phyloP scores from a whole-genome alignment of 139 green algal genomes.

The Chlorella sp. region DNA sequence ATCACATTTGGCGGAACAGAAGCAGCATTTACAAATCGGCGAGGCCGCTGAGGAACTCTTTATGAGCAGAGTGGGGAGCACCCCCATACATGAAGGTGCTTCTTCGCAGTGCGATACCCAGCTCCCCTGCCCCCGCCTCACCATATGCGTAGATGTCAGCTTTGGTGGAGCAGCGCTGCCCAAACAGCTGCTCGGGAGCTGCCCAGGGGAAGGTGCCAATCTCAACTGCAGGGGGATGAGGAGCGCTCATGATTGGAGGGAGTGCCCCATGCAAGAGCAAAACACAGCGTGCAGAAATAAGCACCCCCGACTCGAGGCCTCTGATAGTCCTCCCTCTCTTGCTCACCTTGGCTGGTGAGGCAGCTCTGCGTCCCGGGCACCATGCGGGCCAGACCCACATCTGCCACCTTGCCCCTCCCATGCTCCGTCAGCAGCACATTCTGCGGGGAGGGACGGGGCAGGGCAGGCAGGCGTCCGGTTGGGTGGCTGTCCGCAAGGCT shows the following conservation, averaged over 20 bases:
- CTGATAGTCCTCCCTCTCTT: no score
- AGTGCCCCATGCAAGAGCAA: no score
- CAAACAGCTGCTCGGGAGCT: conserved; percentile 11
- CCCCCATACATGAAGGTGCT: no score
- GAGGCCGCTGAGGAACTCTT: no score
- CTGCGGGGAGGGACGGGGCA: not conserved
- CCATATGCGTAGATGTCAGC: conserved; percentile 13
- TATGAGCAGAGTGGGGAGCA: no score
- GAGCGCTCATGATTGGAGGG: no score
- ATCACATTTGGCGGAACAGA: not conserved
- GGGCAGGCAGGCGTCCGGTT: no score
- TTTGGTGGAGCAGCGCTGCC: conserved; percentile 4
- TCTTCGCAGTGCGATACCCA: no score
- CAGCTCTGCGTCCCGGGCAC: not conserved
- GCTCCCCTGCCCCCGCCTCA: not conserved
- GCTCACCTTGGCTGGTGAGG: not conserved
- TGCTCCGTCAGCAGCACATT: conserved; percentile 15
- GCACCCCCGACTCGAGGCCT: no score
- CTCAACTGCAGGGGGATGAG: not conserved
- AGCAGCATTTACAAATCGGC: no score
- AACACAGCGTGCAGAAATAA: no score
- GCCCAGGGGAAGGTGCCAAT: conserved; percentile 3
- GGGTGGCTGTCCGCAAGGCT: no score
- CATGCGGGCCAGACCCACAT: conserved; percentile 10
- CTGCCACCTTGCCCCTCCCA: conserved; percentile 4